Evolutionary conservation across 2,329 filamentous ascomycete genomes (phyloP).

Genomic region (Cladosporium sp.): DNA sequence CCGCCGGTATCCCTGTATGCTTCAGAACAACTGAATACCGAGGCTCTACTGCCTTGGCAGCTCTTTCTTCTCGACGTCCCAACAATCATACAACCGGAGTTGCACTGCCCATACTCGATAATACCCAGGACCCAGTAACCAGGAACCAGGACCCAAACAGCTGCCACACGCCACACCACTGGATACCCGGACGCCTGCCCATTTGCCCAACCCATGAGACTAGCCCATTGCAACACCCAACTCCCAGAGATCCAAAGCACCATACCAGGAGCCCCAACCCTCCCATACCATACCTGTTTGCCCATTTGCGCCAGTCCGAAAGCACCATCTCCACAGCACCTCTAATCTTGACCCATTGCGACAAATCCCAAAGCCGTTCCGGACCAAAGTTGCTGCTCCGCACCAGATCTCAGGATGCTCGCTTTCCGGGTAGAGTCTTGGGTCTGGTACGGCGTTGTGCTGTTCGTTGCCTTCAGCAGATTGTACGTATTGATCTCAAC

Average conservation of each 20-base stretch:
- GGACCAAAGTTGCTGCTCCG: background rate
- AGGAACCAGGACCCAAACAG: background rate
- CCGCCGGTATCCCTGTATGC: background rate
- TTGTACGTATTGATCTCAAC: constrained; percentile 39
- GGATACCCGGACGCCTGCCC: background rate
- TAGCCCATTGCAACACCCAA: constrained; percentile 5
- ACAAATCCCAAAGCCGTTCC: background rate
- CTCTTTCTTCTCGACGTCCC: background rate
- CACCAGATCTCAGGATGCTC: constrained; percentile 30
- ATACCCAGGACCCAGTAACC: background rate
- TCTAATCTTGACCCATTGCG: background rate
- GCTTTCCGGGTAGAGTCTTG: constrained; percentile 47
- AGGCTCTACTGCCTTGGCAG: background rate
- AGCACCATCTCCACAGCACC: background rate
- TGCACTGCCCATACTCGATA: background rate
- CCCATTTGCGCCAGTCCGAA: background rate
- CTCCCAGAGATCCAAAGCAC: background rate
- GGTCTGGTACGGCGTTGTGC: constrained; percentile 49
- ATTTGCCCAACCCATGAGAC: background rate
- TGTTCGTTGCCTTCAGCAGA: constrained; percentile 44
- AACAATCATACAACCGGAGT: background rate
- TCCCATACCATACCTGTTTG: background rate
- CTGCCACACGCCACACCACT: background rate
- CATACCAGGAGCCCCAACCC: background rate
- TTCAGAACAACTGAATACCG: background rate